phyloP scores from a whole-genome alignment of 139 green algal species.

The Picochlorum costavermella region DNA sequence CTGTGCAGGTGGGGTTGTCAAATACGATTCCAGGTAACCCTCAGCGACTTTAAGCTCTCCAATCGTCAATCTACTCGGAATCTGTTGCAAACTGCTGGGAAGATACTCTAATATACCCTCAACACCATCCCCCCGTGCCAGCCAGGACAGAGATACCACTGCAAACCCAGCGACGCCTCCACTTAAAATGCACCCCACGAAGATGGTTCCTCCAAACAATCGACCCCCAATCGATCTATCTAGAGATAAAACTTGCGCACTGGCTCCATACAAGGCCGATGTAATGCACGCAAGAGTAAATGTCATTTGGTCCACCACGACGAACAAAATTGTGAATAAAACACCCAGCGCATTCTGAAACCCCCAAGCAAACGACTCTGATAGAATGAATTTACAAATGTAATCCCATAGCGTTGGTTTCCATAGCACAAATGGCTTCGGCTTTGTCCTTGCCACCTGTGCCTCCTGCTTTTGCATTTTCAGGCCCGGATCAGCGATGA shows the following conservation, averaged over 20 bases:
- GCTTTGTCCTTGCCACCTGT: background rate
- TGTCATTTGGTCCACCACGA: background rate
- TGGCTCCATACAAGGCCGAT: conserved; percentile 6
- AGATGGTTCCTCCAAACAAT: conserved; percentile 7
- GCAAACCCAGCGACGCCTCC: conserved; percentile 1
- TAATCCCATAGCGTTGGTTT: background rate
- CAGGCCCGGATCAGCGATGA: too few species aligned
- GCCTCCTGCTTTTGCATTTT: too few species aligned
- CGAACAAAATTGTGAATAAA: conserved; percentile 7
- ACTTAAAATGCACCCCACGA: conserved; percentile 9
- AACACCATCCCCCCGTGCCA: conserved; percentile 3
- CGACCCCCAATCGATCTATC: conserved; percentile 15
- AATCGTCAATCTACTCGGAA: background rate
- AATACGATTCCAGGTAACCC: background rate
- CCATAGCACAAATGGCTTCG: background rate
- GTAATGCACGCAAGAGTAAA: conserved; percentile 12
- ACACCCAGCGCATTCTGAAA: background rate
- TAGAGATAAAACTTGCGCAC: conserved; percentile 12
- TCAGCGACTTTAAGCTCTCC: background rate
- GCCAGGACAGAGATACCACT: conserved; percentile 14
- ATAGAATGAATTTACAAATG: background rate
- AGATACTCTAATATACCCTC: conserved; percentile 7
- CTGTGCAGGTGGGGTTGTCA: background rate
- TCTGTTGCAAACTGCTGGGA: background rate
- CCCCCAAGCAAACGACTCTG: background rate